phyloP scores from a whole-genome alignment of 2,329 filamentous ascomycete species.

The Arthrobotrys conoides region DNA sequence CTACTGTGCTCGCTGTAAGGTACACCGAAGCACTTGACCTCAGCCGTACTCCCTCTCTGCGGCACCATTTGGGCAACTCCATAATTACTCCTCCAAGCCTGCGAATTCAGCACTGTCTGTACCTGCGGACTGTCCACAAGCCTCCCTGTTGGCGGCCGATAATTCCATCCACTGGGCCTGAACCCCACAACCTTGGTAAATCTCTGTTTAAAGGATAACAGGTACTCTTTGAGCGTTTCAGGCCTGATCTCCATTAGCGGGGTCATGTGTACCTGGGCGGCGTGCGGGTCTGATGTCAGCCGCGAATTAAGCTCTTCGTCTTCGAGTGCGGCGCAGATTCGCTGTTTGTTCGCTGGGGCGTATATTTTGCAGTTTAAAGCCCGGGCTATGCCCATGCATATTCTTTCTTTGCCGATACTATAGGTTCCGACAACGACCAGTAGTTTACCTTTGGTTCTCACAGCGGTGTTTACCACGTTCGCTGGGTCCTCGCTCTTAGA shows the following conservation, averaged over 20 bases:
- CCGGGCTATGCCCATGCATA: slow-evolving; percentile 91
- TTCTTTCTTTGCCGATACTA: slow-evolving; percentile 96
- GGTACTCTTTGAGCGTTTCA: slow-evolving; percentile 90
- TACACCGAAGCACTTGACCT: slow-evolving; percentile 90
- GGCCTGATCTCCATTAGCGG: slow-evolving; percentile 93
- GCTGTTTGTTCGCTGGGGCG: slow-evolving; percentile 84
- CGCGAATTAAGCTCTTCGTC: slow-evolving; percentile 83
- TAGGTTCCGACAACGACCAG: slow-evolving; percentile 96
- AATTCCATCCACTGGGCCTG: slow-evolving; percentile 94
- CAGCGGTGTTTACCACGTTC: slow-evolving; percentile 67
- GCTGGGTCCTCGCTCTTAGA: slow-evolving; percentile 11
- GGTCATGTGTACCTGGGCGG: slow-evolving; percentile 98
- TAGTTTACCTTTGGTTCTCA: slow-evolving; percentile 75
- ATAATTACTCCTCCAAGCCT: slow-evolving; percentile 83
- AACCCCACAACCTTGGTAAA: slow-evolving; percentile 92
- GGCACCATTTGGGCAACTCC: slow-evolving; percentile 79
- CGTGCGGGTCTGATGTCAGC: slow-evolving; percentile 83
- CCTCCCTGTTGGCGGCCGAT: slow-evolving; percentile 78
- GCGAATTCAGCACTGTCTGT: slow-evolving; percentile 75
- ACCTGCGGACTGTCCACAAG: slow-evolving; percentile 76
- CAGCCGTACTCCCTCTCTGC: slow-evolving; percentile 83
- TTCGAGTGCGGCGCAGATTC: slow-evolving; percentile 85
- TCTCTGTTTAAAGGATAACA: slow-evolving; percentile 81
- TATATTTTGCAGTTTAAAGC: slow-evolving; percentile 91
- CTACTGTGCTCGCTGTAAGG: slow-evolving; percentile 97